Evolutionary conservation across 805 yeast species (phyloP).

Genomic region (Huiozyma naganishii): DNA sequence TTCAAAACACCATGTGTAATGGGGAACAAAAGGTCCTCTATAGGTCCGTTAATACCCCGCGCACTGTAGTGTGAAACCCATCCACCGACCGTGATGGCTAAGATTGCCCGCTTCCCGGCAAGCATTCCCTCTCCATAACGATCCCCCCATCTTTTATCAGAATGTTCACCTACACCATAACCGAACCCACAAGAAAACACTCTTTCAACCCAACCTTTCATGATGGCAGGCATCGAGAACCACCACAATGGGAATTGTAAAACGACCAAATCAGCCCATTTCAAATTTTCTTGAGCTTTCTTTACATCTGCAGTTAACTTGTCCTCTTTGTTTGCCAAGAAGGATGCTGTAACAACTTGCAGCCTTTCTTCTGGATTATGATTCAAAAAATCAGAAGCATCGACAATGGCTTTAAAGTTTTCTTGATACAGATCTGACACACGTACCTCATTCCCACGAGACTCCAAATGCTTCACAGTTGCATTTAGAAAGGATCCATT

Average conservation of each 20-base stretch:
- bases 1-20: slow-evolving; percentile 14
- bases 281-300: slow-evolving; percentile 20
- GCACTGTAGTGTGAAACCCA: slow-evolving; percentile 5
- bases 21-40: slow-evolving; percentile 15
- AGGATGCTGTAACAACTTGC: slow-evolving; percentile 12
- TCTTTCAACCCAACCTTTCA: slow-evolving; percentile 25
- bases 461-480: slow-evolving; percentile 11
- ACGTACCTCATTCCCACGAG: slow-evolving; percentile 19
- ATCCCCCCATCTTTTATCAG: slow-evolving; percentile 3
- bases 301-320: slow-evolving; percentile 21
- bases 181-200: slow-evolving; percentile 18
- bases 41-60: slow-evolving; percentile 16
- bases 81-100: slow-evolving; percentile 10
- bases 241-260: slow-evolving; percentile 26
- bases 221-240: slow-evolving; percentile 24
- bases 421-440: slow-evolving; percentile 18
- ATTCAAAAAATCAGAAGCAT: slow-evolving; percentile 14
- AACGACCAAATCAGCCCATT: slow-evolving; percentile 24
- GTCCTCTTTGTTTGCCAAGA: slow-evolving; percentile 6
- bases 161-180: slow-evolving; percentile 14
- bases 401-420: slow-evolving; percentile 17
- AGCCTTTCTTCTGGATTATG: slow-evolving; percentile 9
- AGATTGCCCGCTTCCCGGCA: slow-evolving; percentile 14
- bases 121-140: slow-evolving; percentile 20
- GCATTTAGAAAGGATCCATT: slow-evolving; percentile 15